Conservation (phyloP, 2,329 filamentous ascomycete genomes). For the Gnomoniopsis sp. region DNA sequence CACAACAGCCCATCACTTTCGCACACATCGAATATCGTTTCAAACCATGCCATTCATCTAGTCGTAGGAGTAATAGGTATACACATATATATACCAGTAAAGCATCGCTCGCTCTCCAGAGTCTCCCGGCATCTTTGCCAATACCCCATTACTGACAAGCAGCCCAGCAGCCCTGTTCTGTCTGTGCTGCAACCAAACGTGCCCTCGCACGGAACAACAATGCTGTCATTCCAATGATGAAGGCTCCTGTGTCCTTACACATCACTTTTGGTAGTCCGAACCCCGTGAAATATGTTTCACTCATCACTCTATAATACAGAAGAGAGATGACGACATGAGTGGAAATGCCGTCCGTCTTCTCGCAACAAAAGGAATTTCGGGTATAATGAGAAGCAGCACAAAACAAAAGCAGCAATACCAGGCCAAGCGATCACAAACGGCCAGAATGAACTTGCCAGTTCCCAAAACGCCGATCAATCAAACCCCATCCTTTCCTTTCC, state of each 20-base stretch:
- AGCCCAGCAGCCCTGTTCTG: not conserved
- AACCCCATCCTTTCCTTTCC: conserved; percentile 2
- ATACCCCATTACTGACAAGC: not conserved
- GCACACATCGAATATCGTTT: not conserved
- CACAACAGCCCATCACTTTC: not conserved
- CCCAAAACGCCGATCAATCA: conserved; percentile 9
- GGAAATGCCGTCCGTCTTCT: not conserved
- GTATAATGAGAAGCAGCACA: conserved; percentile 8
- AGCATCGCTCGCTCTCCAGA: not conserved
- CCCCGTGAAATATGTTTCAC: not conserved
- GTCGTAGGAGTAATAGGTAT: not conserved
- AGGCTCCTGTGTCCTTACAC: not conserved
- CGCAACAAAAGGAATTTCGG: not conserved
- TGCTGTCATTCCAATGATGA: not conserved
- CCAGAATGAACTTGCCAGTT: not conserved
- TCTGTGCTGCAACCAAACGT: not conserved
- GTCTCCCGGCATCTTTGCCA: not conserved
- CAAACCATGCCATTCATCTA: not conserved
- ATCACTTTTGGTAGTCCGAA: not conserved
- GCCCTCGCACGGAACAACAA: not conserved
- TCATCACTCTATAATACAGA: not conserved
- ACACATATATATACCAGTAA: not conserved
- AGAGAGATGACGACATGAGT: not conserved
- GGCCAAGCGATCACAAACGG: conserved; percentile 1
- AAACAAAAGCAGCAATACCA: not conserved